These are phyloP conservation scores for Cordia subcordata DNA, from an alignment of 257 asterid genomes.

Conservation along the genomic window DNA sequence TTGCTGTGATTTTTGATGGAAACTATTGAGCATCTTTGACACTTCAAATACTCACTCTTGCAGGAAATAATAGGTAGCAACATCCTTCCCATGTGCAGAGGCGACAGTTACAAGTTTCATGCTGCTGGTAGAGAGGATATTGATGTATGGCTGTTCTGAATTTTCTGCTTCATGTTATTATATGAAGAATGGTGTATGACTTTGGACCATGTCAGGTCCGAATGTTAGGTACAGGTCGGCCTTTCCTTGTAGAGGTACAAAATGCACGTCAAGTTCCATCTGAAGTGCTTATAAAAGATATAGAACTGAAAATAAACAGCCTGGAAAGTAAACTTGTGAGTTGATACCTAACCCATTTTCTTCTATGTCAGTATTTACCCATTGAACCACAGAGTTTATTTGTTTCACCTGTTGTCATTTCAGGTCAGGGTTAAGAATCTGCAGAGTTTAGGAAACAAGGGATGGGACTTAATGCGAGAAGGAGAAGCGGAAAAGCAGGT, in stretches of 20 bases:
- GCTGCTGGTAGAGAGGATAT: constrained; percentile 99
- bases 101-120: constrained; percentile 85
- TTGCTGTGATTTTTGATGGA: neutral
- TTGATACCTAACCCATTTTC: constrained; percentile 4
- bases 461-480: constrained; percentile 96
- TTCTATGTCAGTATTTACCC: constrained; percentile 13
- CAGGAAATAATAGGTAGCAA: constrained; percentile 86
- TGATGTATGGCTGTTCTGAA: constrained; percentile 52
- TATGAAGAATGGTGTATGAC: constrained; percentile 1
- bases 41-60: constrained; percentile 10
- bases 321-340: constrained; percentile 64
- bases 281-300: constrained; percentile 57
- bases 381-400: constrained; percentile 13
- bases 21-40: neutral
- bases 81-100: constrained; percentile 77
- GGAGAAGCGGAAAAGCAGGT: constrained; percentile 99
- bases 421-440: constrained; percentile 85
- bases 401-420: constrained; percentile 8
- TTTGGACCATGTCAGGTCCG: constrained; percentile 50
- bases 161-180: constrained; percentile 11
- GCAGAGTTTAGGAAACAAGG: constrained; percentile 62
- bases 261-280: constrained; percentile 75
- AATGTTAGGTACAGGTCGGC: constrained; percentile 96
- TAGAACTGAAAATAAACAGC: constrained; percentile 66
- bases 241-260: constrained; percentile 85